phyloP scores from a whole-genome alignment of 805 yeast species.

The Metschnikowia noctiluminum region DNA sequence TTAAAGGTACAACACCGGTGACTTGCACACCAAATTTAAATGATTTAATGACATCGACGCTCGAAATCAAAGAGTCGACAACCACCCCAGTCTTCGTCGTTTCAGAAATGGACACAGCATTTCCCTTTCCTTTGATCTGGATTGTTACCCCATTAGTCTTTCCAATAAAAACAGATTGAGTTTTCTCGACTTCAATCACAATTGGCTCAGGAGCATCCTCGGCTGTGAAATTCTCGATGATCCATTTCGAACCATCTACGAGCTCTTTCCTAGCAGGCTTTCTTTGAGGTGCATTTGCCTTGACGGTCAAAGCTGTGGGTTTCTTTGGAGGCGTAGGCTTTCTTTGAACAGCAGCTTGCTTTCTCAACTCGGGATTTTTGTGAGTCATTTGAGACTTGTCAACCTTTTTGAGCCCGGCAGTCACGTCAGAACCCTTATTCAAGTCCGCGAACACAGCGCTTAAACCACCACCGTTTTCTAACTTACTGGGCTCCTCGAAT shows the following conservation, averaged over 20 bases:
- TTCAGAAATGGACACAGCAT: conserved; percentile 77
- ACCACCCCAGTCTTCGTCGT: conserved; percentile 73
- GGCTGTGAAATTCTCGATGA: conserved; percentile 72
- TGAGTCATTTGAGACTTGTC: conserved; percentile 93
- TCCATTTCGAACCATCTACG: conserved; percentile 81
- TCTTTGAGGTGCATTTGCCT: conserved; percentile 38
- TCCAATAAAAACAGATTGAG: conserved; percentile 87
- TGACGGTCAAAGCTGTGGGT: conserved; percentile 55
- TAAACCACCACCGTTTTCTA: conserved; percentile 48
- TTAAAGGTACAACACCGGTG: conserved; percentile 74
- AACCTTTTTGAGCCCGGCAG: conserved; percentile 84
- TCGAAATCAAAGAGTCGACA: conserved; percentile 80
- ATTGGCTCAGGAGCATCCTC: conserved; percentile 48
- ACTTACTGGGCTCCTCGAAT: conserved; percentile 38
- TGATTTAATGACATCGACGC: conserved; percentile 83
- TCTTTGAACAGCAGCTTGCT: conserved; percentile 43
- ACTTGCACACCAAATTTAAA: conserved; percentile 81
- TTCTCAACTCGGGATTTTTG: conserved; percentile 80
- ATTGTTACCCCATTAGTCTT: conserved; percentile 70
- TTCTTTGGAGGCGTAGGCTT: conserved; percentile 83
- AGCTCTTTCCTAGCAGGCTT: conserved; percentile 59
- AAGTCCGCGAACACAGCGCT: conserved; percentile 89
- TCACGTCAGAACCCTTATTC: conserved; percentile 79
- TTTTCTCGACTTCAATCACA: conserved; percentile 72
- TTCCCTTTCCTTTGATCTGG: conserved; percentile 87